These are phyloP conservation scores for Flaveria brownii DNA, from an alignment of 129 eudicot genomes.

Conservation along the genomic window DNA sequence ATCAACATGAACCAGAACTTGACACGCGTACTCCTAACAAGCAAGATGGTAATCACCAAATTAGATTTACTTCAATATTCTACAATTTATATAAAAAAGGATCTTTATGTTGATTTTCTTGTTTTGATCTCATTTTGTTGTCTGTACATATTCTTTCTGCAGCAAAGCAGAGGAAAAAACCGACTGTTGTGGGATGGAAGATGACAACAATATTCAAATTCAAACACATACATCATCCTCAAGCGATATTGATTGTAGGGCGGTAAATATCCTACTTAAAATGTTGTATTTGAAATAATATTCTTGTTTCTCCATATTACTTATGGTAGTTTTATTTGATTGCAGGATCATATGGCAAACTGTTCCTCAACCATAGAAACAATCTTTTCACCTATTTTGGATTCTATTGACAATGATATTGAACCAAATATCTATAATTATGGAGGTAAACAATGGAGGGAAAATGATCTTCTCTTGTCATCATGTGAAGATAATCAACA, in stretches of 20 bases:
- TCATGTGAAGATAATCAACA: constrained; percentile 54
- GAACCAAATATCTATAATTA: constrained; percentile 31
- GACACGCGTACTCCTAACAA: constrained; percentile 28
- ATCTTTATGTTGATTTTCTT: constrained; percentile 10
- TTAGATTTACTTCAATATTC: constrained; percentile 10
- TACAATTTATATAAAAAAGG: background rate
- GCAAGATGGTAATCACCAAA: constrained; percentile 54
- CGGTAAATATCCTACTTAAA: constrained; percentile 1
- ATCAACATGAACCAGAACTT: constrained; percentile 44
- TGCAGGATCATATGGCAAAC: constrained; percentile 57
- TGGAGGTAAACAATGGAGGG: constrained; percentile 66
- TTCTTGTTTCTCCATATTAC: background rate
- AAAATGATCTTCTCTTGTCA: constrained; percentile 38
- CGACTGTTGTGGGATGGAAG: constrained; percentile 35
- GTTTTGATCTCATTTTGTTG: constrained; percentile 9
- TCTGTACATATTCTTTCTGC: constrained; percentile 41
- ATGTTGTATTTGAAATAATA: background rate
- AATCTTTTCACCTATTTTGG: constrained; percentile 67
- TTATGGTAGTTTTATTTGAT: background rate
- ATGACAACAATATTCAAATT: constrained; percentile 39
- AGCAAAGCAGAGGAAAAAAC: constrained; percentile 39
- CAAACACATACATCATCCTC: constrained; percentile 20
- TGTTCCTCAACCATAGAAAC: constrained; percentile 53
- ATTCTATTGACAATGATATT: constrained; percentile 46
- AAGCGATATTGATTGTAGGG: background rate